Conservation (phyloP, 2,329 filamentous ascomycete species). For the Talaromyces sp. region DNA sequence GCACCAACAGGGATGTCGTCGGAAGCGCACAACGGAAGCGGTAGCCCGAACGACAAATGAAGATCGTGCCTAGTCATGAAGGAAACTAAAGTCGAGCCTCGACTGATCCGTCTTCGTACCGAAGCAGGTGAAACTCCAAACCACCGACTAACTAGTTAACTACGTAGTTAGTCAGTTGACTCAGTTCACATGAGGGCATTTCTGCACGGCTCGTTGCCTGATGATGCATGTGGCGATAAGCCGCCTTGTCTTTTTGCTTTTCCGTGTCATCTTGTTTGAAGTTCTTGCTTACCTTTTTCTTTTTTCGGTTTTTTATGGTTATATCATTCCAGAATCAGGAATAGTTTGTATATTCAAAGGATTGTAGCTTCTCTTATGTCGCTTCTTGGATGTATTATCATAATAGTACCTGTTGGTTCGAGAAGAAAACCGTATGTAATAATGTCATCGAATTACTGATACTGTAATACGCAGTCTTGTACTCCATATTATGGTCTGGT, state of each 20-base stretch:
- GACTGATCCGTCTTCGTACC: not conserved
- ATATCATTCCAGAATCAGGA: too few relatives aligned
- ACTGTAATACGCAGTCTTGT: not conserved
- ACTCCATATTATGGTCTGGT: not conserved
- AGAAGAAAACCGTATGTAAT: not conserved
- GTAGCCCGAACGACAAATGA: not conserved
- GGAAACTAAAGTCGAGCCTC: not conserved
- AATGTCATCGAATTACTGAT: not conserved
- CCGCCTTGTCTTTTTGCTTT: not conserved
- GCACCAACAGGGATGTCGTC: not conserved
- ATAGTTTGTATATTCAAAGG: too few relatives aligned
- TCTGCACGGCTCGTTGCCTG: not conserved
- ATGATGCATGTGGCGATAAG: not conserved
- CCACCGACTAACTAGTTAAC: not conserved
- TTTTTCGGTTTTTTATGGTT: too few relatives aligned
- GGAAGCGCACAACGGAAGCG: not conserved
- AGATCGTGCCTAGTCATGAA: not conserved
- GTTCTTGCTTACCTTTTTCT: too few relatives aligned
- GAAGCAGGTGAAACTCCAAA: not conserved
- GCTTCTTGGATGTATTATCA: too few relatives aligned
- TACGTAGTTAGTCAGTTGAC: too few relatives aligned
- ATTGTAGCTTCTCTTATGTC: too few relatives aligned
- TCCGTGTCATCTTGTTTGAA: not conserved
- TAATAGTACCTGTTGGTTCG: too few relatives aligned
- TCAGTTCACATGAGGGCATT: not conserved